Evolutionary conservation across 2,329 filamentous ascomycete genomes (phyloP), one percentile per base, ranked within the genome.

Genomic region (Colletotrichum melonis): DNA sequence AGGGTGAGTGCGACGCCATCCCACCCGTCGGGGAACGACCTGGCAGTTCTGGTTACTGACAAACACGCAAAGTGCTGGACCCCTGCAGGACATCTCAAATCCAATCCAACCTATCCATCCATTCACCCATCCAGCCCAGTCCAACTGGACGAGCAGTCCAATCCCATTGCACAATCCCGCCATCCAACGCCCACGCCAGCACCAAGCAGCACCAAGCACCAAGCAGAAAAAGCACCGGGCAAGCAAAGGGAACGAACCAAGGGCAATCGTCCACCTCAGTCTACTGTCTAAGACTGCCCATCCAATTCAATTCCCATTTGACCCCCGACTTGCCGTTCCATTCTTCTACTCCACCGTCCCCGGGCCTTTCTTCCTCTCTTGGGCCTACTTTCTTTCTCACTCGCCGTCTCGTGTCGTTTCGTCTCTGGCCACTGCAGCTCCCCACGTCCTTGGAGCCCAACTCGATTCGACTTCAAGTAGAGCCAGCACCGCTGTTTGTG

Each of bases 61-160:
- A 65, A 73, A 70, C 59, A 65, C 66, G 60, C 60, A 64, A 54
- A 60, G 35, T n/a, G n/a, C 42, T 60, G 55, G 66, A 70, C 67
- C 70, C 70, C 70, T 73, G 66, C 70, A 28, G 67, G 56, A n/a
- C 58, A 63, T 69, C 52, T 54, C 67, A 57, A 56, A n/a, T 52
- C 55, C 55, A 73, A 42, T 56, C 46, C 46, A 42, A 54, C 54
- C 49, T 35, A 35, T 12, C 32, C 32, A 35, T 35, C 32, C 32
- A 35, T 35, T 35, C 32, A 35, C 8, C 30, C 30, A 32, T 38
- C 35, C 35, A 38, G 35, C 35, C 35, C 38, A 42, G 38, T 16
- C 16, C 14, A 42, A 42, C 38, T 19, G 16, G 38, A 35, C 32
- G 3, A 42, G 16, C 64, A 58, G 62, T 56, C 68, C 62, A 59